A percentile compares a stretch with the other conserved stretches of the same genome.
These are phyloP conservation scores for Helianthus annuus DNA, from an alignment of 129 eudicot species.

Conservation along the genomic window HanXRQr2.0-SUNRISE NC_035441.2:186389567-186390066, in stretches of 20 bases:
- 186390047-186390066: too few species aligned
- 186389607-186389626: conserved; percentile 89
- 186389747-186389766: not conserved
- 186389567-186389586: conserved; percentile 80
- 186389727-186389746: not conserved
- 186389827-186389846: conserved; percentile 89
- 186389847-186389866: conserved; percentile 57
- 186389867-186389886: not conserved
- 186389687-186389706: conserved; percentile 34
- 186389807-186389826: conserved; percentile 92
- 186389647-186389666: conserved; percentile 42
- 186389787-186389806: conserved; percentile 80
- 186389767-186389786: conserved; percentile 85
- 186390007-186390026: too few species aligned
- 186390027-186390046: too few species aligned
- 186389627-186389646: conserved; percentile 65
- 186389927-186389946: not conserved
- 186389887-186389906: too few species aligned
- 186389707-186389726: not conserved
- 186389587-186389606: conserved; percentile 67
- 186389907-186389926: not conserved
- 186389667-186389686: conserved; percentile 45
- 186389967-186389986: too few species aligned
- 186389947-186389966: too few species aligned
- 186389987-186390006: too few species aligned